Evolutionary conservation across 2,329 filamentous ascomycete species (phyloP).

Genomic region (Helotiales sp.): DNA sequence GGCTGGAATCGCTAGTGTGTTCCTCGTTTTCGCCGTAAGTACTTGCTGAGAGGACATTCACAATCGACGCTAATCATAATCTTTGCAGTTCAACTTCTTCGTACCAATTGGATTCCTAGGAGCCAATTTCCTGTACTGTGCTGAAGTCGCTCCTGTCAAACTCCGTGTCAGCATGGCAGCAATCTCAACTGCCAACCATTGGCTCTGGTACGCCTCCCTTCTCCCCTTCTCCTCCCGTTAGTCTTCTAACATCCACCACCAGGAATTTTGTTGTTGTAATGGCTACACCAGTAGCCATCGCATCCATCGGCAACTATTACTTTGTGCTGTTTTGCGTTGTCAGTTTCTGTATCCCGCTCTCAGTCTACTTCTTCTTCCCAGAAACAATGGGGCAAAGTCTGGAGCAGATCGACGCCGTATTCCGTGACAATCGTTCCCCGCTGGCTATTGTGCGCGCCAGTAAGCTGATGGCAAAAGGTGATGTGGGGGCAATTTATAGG

Average conservation of each 20-base stretch:
- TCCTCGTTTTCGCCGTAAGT: constrained; percentile 57
- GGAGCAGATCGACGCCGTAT: constrained; percentile 68
- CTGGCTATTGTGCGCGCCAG: constrained; percentile 42
- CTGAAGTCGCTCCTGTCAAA: constrained; percentile 59
- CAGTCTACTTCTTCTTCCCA: constrained; percentile 49
- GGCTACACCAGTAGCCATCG: constrained; percentile 47
- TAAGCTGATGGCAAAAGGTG: constrained; percentile 18
- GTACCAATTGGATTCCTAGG: constrained; percentile 64
- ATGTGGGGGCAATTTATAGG: constrained; percentile 18
- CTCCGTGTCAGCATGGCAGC: constrained; percentile 59
- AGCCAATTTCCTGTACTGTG: constrained; percentile 64
- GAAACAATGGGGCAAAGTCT: constrained; percentile 69
- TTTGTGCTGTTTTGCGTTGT: constrained; percentile 47
- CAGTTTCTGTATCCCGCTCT: constrained; percentile 33
- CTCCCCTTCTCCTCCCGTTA: neutral
- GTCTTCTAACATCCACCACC: neutral
- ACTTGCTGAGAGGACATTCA: neutral
- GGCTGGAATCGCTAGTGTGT: constrained; percentile 56
- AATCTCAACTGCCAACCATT: constrained; percentile 60
- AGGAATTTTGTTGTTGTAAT: constrained; percentile 52
- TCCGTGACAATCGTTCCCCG: constrained; percentile 48
- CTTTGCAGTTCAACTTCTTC: constrained; percentile 59
- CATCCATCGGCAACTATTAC: constrained; percentile 44
- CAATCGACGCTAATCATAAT: neutral
- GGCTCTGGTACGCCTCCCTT: constrained; percentile 47